A percentile compares a stretch with the other conserved stretches of the same genome.
Evolutionary conservation across 306 rosid genomes (phyloP).

Genomic region (Fagus crenata): DNA sequence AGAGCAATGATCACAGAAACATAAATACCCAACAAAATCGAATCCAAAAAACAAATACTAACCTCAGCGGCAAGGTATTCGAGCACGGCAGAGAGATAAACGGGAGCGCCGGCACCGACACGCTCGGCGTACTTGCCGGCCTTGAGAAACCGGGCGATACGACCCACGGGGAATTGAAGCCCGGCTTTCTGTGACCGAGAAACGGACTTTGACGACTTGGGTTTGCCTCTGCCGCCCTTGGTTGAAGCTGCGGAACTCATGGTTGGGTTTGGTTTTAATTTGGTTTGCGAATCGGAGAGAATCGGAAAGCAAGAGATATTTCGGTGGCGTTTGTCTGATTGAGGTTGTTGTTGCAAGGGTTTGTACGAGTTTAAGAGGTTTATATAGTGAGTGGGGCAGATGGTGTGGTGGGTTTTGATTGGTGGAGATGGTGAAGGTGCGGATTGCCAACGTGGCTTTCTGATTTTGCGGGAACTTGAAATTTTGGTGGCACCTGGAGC

Average conservation of each 20-base stretch:
- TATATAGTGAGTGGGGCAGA: not conserved
- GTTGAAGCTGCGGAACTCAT: constrained; percentile 79
- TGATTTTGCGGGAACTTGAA: not conserved
- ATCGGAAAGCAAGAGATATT: too few species aligned
- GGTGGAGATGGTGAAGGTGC: not conserved
- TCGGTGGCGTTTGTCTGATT: too few species aligned
- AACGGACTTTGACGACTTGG: constrained; percentile 82
- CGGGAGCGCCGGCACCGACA: constrained; percentile 95
- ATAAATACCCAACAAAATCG: too few species aligned
- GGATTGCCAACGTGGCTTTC: not conserved
- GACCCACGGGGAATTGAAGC: constrained; percentile 85
- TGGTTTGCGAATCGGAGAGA: too few species aligned
- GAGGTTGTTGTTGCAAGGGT: not conserved
- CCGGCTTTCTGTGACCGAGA: constrained; percentile 83
- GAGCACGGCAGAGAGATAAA: constrained; percentile 83
- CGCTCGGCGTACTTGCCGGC: constrained; percentile 91
- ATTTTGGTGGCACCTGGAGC: not conserved
- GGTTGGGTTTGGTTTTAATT: too few species aligned
- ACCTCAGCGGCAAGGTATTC: constrained; percentile 96
- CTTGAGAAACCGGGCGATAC: constrained; percentile 79
- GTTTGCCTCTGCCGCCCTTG: constrained; percentile 94
- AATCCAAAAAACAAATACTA: not conserved
- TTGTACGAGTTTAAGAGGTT: not conserved
- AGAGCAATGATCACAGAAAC: too few species aligned
- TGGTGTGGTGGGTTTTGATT: not conserved